Base-by-base conservation (phyloP, 2,329 filamentous ascomycete genomes). In the Diaporthe sp. region DNA sequence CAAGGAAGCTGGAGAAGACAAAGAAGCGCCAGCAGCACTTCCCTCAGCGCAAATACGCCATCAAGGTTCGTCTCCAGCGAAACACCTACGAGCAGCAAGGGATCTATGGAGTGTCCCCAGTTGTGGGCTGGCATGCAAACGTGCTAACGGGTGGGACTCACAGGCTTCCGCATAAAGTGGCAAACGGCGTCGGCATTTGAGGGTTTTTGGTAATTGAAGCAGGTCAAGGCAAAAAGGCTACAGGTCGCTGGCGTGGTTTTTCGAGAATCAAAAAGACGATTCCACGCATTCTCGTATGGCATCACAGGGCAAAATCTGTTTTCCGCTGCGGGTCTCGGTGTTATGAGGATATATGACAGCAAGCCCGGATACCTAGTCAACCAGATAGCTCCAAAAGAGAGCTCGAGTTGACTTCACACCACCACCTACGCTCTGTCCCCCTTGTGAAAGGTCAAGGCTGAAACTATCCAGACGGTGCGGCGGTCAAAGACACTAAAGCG, bases 21-120 rank as follows among this genome's bases (percentile, higher is more conserved):
- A 95, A 95, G 93, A 99, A 99, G 95, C 95, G 93, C 90, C 88
- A 91, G 87, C 93, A 91, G 82, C 96, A 99, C 91, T 99, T 99
- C 92, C 97, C 97, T 81, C 95, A 97, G 92, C 94, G 97, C 89
- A 98, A 98, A 91, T 99, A 94, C 89, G 97, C 97, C 88, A 94
- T 99, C 88, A 99, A 98, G 96, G 97, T 96, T 91, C 81, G 88
- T 80, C 75, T 68, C 72, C 73, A n/a, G 28, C 25, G 8, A 25
- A 12, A 25, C 8, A 17, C 53, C n/a, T 31, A 22, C 17, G 22
- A 19, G 53, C 65, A 72, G 34, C 51, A n/a, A 42, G 9, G 42
- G 31, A 53, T 28, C 28, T 4, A 15, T 13, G 17, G 15, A 19
- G 25, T 25, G n/a, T 4, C 5, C 15, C 4, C 12, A 12, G 15